Evolutionary conservation across 192 early-diverging fungal species (phyloP), one percentile per base, ranked within the genome.

Genomic region (Powellomyces hirtus): DNA sequence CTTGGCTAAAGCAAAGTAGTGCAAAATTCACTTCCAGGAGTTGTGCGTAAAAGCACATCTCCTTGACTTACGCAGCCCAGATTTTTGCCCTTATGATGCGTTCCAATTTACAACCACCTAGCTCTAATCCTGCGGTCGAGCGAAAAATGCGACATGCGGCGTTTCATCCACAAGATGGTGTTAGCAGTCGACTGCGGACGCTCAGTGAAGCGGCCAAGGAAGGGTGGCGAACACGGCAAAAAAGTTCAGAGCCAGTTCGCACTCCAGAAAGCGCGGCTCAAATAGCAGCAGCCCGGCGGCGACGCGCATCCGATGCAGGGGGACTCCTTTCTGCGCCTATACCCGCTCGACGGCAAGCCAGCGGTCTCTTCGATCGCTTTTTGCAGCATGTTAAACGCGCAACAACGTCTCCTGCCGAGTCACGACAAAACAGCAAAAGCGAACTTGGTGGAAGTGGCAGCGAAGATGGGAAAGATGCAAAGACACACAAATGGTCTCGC

Each of bases 351-450:
- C 50, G 52, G 5, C 64, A 52, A 13, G 22, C 50, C 0, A 66
- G 64, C 34, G 64, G 64, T n/a, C 18, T 69, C 22, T 46, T 69
- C 27, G 67, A 66, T 45, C 51, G 44, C n/a, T 20, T 69, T 20
- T 10, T 69, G n/a, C 67, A 69, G 20, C 57, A 60, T 24, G 38
- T 69, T 46, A 69, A 69, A 36, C 55, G 67, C 22, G 44, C 49
- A 8, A 51, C 62, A 6, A 29, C 50, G 22, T 37, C 67, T 11
- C 55, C 67, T 33, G 30, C 51, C 18, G 34, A 37, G 6, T 58
- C 53, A 7, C 51, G 38, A 8, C 65, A 38, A 6, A 51, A 33
- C 29, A 67, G 59, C 27, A 56, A 34, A 34, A 56, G 29, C 29
- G 53, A 56, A 6, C 1, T 8, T 5, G 14, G 20, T 13, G 38